Percentiles rank a stretch among this genome's conserved stretches.
Conservation (phyloP, 148 eudicot species). For the Simmondsia chinensis region DNA sequence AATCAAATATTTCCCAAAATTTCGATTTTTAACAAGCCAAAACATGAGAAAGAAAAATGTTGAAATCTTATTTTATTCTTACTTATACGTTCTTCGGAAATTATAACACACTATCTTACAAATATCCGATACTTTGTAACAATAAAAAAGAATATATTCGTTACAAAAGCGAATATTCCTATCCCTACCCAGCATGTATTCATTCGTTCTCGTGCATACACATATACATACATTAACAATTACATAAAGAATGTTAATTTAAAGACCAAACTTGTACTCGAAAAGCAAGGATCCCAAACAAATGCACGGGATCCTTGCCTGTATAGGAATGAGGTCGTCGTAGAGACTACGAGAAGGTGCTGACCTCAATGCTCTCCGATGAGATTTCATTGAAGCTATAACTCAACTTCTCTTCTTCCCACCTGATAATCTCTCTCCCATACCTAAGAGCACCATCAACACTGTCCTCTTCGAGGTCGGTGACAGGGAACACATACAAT, state of each 20-base stretch:
- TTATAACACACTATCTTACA: too few relatives aligned
- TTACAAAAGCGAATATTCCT: too few relatives aligned
- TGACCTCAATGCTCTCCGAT: conserved; percentile 37
- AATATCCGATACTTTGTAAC: too few relatives aligned
- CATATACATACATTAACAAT: not conserved
- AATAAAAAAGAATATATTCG: too few relatives aligned
- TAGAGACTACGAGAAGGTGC: conserved; percentile 11
- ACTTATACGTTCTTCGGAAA: too few relatives aligned
- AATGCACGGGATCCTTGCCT: not conserved
- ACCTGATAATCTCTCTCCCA: conserved; percentile 57
- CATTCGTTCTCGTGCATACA: not conserved
- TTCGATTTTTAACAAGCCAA: too few relatives aligned
- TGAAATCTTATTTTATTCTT: too few relatives aligned
- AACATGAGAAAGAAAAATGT: too few relatives aligned
- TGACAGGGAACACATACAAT: conserved; percentile 49
- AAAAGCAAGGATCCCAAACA: not conserved
- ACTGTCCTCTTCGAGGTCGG: conserved; percentile 48
- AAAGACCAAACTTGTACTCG: not conserved
- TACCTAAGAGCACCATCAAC: conserved; percentile 57
- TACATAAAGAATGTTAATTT: conserved; percentile 2
- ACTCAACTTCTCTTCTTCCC: conserved; percentile 48
- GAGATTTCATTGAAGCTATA: conserved; percentile 29
- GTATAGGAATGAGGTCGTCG: not conserved
- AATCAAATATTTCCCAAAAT: too few relatives aligned
- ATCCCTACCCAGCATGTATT: not conserved